Evolutionary conservation across 1,284 basidiomycete genomes (phyloP).

Genomic region (Phylloboletellus chloephorus): DNA sequence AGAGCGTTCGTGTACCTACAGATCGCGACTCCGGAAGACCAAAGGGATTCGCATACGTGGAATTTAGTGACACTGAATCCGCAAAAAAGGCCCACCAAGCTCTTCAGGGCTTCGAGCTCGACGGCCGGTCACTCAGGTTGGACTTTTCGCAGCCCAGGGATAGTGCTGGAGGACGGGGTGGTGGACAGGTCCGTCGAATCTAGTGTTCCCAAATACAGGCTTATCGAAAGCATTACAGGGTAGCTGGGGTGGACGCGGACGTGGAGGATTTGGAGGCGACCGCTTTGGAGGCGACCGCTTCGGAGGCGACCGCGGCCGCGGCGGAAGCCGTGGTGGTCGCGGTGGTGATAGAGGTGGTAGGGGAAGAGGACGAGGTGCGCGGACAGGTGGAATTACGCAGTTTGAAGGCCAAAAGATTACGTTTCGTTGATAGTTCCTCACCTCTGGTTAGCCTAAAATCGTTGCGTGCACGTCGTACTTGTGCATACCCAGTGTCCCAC

Average conservation of each 20-base stretch:
- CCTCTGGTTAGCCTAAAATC: neutral
- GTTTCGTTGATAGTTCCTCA: slow-evolving; percentile 39
- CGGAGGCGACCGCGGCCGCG: slow-evolving; percentile 35
- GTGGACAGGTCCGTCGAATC: slow-evolving; percentile 35
- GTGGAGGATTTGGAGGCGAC: slow-evolving; percentile 36
- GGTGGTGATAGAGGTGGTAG: slow-evolving; percentile 40
- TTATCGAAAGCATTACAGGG: slow-evolving; percentile 23
- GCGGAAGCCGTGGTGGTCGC: slow-evolving; percentile 34
- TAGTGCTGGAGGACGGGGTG: slow-evolving; percentile 48
- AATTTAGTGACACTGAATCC: slow-evolving; percentile 78
- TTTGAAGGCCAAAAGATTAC: slow-evolving; percentile 81
- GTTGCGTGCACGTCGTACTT: neutral
- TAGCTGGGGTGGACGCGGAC: slow-evolving; percentile 33
- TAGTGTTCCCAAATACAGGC: slow-evolving; percentile 20
- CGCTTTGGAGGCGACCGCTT: slow-evolving; percentile 36
- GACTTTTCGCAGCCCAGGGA: slow-evolving; percentile 90
- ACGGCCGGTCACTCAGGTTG: slow-evolving; percentile 77
- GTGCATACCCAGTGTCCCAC: neutral
- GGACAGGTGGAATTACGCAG: slow-evolving; percentile 69
- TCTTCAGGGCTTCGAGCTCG: slow-evolving; percentile 73
- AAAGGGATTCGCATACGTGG: slow-evolving; percentile 97
- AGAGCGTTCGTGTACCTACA: slow-evolving; percentile 87
- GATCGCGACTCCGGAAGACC: slow-evolving; percentile 87
- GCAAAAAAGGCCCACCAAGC: slow-evolving; percentile 80
- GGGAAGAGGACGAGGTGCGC: slow-evolving; percentile 46